Base-by-base conservation (phyloP, 2,329 filamentous ascomycete species). In the Aureobasidium sp. region DNA sequence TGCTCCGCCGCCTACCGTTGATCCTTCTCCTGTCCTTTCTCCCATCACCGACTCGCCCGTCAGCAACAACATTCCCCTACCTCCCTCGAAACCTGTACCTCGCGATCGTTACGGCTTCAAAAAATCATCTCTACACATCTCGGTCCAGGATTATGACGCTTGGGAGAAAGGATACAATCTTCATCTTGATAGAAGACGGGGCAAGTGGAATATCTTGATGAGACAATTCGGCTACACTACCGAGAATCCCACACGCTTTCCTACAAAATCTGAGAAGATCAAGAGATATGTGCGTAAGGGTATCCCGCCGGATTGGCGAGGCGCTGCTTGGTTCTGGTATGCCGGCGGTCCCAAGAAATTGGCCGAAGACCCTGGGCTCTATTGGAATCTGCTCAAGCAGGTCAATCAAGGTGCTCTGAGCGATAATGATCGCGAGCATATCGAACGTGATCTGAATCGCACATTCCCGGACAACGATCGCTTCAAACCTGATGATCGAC, bases 301-400 rank as follows among this genome's bases (percentile, higher is more conserved):
- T 17, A 93, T 97, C 54, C 93, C 93, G 3, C 90, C 92, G 0
- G 91, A 96, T 66, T 96, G 91, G 85, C 85, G 93, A 69, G 93
- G 93, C n/a, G 88, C 90, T 6, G 93, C 93, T 49, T 97, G 93
- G 93, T 97, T 96, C 74, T 97, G 89, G 77, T 97, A 97, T 72
- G 91, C 91, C 12, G 91, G 91, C 22, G 93, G 93, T 1, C 91
- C 91, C 27, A 85, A 86, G 49, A 88, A 91, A 66, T 74, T 96
- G 63, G 83, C 85, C 57, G 87, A 90, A 69, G 84, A 95, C 68
- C 82, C 85, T 5, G 90, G 90, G 1, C 77, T 93, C 17, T 97
- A 97, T 71, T 82, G 85, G 58, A 81, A 85, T 58, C 77, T 95
- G 42, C 78, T 94, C 35, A 78, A 82, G 61, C 80, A 83, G 64